Percentiles rank a stretch among this genome's conserved stretches.
phyloP scores from a whole-genome alignment of 768 basidiomycete genomes.

The Mycena crocata region DNA sequence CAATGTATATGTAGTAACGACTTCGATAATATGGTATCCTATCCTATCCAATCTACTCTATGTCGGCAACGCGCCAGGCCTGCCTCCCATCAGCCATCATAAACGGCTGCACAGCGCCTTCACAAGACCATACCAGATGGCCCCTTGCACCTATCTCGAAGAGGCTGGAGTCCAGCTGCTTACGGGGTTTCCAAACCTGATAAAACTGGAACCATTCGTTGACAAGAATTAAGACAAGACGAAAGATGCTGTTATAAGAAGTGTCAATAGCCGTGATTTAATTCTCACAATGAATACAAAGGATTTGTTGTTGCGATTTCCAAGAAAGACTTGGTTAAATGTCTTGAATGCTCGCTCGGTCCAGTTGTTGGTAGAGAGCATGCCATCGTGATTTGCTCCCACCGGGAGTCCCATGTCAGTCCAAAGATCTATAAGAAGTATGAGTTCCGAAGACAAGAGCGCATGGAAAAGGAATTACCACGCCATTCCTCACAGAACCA shows the following conservation, averaged over 20 bases:
- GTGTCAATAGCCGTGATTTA: not conserved
- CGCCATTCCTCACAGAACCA: slow-evolving; percentile 24
- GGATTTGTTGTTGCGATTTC: slow-evolving; percentile 12
- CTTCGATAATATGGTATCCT: too few species aligned
- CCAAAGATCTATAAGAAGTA: not conserved
- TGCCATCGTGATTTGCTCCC: slow-evolving; percentile 16
- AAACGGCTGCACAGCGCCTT: not conserved
- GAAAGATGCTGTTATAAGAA: not conserved
- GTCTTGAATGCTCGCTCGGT: slow-evolving; percentile 23
- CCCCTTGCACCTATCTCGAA: not conserved
- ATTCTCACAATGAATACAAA: not conserved
- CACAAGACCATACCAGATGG: not conserved
- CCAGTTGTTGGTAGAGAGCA: slow-evolving; percentile 26
- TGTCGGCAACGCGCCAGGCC: not conserved
- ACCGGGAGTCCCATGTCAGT: slow-evolving; percentile 24
- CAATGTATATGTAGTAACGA: too few species aligned
- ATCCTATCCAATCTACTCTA: too few species aligned
- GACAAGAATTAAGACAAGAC: slow-evolving; percentile 3
- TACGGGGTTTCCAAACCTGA: not conserved
- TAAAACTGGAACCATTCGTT: slow-evolving; percentile 15
- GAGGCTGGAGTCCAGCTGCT: not conserved
- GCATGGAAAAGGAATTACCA: not conserved
- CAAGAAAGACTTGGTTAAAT: slow-evolving; percentile 24
- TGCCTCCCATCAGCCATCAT: not conserved
- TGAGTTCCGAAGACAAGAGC: not conserved